A percentile compares a stretch with the other conserved stretches of the same genome.
Evolutionary conservation across 2,329 filamentous ascomycete genomes (phyloP).

Genomic region (Pseudogymnoascus sp.): DNA sequence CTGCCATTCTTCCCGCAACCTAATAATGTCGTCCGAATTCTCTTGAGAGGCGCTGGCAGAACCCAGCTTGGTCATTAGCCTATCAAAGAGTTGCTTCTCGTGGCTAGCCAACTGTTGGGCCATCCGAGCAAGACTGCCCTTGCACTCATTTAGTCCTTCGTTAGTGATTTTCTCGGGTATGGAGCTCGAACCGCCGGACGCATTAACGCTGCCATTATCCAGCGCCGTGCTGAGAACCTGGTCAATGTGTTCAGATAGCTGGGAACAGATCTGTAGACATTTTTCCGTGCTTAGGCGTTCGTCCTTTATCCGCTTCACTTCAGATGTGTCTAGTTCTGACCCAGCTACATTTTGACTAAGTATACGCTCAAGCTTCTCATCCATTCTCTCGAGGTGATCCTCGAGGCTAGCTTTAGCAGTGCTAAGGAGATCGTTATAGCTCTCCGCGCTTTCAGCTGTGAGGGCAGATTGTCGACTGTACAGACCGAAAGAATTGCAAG

Average conservation of each 20-base stretch:
- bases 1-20: conserved; percentile 32
- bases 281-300: conserved; percentile 30
- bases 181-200: background rate
- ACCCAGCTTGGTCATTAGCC: conserved; percentile 28
- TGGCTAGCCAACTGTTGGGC: conserved; percentile 27
- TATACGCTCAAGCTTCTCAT: conserved; percentile 25
- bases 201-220: conserved; percentile 10
- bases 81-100: conserved; percentile 27
- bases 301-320: conserved; percentile 25
- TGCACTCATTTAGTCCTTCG: conserved; percentile 31
- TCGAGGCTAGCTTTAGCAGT: conserved; percentile 30
- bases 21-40: conserved; percentile 26
- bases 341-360: conserved; percentile 15
- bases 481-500: background rate
- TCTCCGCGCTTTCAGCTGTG: conserved; percentile 26
- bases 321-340: conserved; percentile 23
- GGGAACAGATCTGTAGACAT: conserved; percentile 29
- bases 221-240: conserved; percentile 19
- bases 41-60: conserved; percentile 23
- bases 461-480: conserved; percentile 28
- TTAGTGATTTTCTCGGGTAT: conserved; percentile 27
- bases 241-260: conserved; percentile 28
- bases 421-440: conserved; percentile 30
- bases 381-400: conserved; percentile 27
- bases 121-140: conserved; percentile 25